Conservation (phyloP, 2,329 filamentous ascomycete genomes). For the Dothideomycetidae sp. region DNA sequence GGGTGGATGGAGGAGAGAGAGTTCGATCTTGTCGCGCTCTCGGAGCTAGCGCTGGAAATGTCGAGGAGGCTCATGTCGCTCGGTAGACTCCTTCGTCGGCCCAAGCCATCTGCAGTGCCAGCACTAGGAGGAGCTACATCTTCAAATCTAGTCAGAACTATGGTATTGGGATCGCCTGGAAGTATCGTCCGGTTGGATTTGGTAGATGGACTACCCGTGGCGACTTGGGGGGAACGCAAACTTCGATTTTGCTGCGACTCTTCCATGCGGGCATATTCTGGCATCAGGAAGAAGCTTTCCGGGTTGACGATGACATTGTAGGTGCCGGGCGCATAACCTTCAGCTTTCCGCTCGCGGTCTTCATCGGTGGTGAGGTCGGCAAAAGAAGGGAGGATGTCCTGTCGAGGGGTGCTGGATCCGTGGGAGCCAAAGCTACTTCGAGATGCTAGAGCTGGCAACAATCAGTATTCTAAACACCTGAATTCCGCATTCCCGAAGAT, state of each 20-base stretch:
- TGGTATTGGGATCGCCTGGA: conserved; percentile 31
- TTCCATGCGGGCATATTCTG: conserved; percentile 31
- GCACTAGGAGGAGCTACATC: conserved; percentile 21
- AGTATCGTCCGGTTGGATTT: conserved; percentile 1
- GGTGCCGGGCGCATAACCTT: conserved; percentile 36
- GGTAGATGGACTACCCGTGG: conserved; percentile 3
- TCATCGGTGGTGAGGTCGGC: conserved; percentile 40
- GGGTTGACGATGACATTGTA: conserved; percentile 42
- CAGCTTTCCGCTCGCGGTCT: conserved; percentile 43
- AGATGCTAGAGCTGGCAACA: conserved; percentile 5
- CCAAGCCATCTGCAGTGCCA: conserved; percentile 3
- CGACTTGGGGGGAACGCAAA: conserved; percentile 7
- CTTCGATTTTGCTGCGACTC: conserved; percentile 3
- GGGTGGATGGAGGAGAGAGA: neutral
- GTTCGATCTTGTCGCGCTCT: conserved; percentile 5
- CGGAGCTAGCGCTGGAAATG: conserved; percentile 7
- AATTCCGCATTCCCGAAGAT: no score
- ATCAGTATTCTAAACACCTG: no score
- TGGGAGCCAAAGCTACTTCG: neutral
- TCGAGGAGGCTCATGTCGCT: conserved; percentile 8
- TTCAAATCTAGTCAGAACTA: conserved; percentile 38
- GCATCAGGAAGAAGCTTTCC: conserved; percentile 37
- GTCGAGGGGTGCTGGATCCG: conserved; percentile 13
- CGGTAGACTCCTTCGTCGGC: conserved; percentile 11
- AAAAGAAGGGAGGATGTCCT: conserved; percentile 41